Conservation (phyloP, 208 protist species). For the Leishmania gerbilli region DNA sequence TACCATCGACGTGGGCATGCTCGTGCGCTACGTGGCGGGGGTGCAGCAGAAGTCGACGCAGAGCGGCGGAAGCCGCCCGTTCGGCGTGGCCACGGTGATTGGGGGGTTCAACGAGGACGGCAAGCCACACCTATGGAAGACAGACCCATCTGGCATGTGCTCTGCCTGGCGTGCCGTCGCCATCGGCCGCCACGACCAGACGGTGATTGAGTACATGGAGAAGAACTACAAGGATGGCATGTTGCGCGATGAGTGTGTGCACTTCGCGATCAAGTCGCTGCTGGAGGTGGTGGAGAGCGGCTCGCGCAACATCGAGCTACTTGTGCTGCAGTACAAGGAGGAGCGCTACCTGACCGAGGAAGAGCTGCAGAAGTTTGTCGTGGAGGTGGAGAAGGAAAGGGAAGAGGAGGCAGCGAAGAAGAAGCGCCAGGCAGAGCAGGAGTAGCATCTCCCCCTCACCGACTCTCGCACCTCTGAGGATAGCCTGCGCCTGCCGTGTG, state of each 20-base stretch:
- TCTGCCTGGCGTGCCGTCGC: slow-evolving; percentile 81
- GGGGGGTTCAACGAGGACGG: slow-evolving; percentile 98
- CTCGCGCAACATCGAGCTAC: slow-evolving; percentile 90
- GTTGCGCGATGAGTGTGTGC: slow-evolving; percentile 92
- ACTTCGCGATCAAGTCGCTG: slow-evolving; percentile 98
- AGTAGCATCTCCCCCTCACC: slow-evolving; percentile 35
- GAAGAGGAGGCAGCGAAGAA: slow-evolving; percentile 86
- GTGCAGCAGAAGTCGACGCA: slow-evolving; percentile 99
- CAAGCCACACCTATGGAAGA: slow-evolving; percentile 92
- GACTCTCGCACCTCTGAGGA: background rate
- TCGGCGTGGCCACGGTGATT: slow-evolving; percentile 99
- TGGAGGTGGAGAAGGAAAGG: slow-evolving; percentile 86
- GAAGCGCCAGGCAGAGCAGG: slow-evolving; percentile 81
- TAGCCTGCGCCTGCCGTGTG: background rate
- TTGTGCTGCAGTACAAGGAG: slow-evolving; percentile 77
- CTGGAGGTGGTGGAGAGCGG: slow-evolving; percentile 97
- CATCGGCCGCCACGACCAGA: slow-evolving; percentile 96
- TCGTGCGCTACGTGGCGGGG: slow-evolving; percentile 97
- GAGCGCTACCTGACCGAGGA: slow-evolving; percentile 73
- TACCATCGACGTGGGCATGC: slow-evolving; percentile 96
- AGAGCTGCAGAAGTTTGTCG: slow-evolving; percentile 81
- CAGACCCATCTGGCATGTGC: slow-evolving; percentile 87
- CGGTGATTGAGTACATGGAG: slow-evolving; percentile 99
- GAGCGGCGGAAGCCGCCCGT: slow-evolving; percentile 98
- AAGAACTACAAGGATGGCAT: slow-evolving; percentile 97